Base-by-base conservation (phyloP, 495 filamentous ascomycete genomes). In the Penicillium subrubescens region DNA sequence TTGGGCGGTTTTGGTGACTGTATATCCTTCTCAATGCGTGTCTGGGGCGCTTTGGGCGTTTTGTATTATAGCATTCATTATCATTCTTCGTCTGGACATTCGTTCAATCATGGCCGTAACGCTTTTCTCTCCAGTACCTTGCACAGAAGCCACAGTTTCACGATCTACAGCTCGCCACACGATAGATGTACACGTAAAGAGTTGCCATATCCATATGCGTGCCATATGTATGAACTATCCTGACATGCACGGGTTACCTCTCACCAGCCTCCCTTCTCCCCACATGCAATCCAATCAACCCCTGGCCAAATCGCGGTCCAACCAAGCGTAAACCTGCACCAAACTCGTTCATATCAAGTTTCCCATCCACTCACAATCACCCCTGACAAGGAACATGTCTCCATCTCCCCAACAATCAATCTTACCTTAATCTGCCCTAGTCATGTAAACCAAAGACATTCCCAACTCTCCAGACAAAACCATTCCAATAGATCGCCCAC, bases 1-100 rank as follows among this genome's bases (percentile, higher is more conserved):
- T 34, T 54, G 63, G 60, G n/a, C n/a, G 21, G 46, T 68, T 64
- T 33, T 57, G 59, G 64, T n/a, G 23, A 57, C 5, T 64, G 37
- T 15, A 65, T 65, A 43, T 61, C 54, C 62, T 68, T 39, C 29
- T 27, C 21, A 17, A 3, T 62, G 23, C 27, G 11, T 54, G 12
- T 60, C 35, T 21, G 46, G 53, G 53, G 53, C 53, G 31, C 21
- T 25, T n/a, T 15, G 2, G 25, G 34, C 15, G 21, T 56, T 23
- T 27, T 56, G 31, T 39, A 56, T 14, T 23, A 7, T 21, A 37
- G 17, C 31, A 19, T 21, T 12, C 10, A 48, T 48, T 48, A 17
- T 37, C 14, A 19, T 14, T 37, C 15, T 17, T 19, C 17, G 2
- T 41, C 14, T 53, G 25, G 10, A 56, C 19, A 56, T 56, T 52